These are phyloP conservation scores for Phytophthora nicotianae DNA, from an alignment of 352 stramenopile genomes.

Conservation along the genomic window DNA sequence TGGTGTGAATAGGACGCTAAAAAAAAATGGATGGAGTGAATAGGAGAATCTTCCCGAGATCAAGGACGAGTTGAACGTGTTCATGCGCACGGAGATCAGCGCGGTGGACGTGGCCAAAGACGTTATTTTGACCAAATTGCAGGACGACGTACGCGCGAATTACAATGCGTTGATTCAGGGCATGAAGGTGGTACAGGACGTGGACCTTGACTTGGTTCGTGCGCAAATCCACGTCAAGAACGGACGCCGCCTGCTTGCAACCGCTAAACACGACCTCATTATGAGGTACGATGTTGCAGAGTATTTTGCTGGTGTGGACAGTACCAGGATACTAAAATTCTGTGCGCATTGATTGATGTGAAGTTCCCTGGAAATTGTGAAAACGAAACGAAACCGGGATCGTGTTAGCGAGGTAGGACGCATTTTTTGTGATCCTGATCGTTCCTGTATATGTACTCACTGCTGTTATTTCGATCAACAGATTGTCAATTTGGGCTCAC, in stretches of 20 bases:
- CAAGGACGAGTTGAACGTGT: conserved; percentile 57
- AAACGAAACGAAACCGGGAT: conserved; percentile 83
- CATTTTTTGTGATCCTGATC: not conserved
- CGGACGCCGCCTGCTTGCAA: conserved; percentile 68
- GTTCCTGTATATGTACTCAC: conserved; percentile 2
- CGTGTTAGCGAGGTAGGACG: conserved; percentile 61
- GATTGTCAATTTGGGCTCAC: conserved; percentile 31
- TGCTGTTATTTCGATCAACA: conserved; percentile 9
- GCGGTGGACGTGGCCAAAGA: conserved; percentile 84
- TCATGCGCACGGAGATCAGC: conserved; percentile 84
- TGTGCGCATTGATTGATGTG: not conserved
- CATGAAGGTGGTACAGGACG: conserved; percentile 89
- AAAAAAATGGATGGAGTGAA: not conserved
- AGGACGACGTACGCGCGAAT: conserved; percentile 84
- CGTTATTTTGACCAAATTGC: conserved; percentile 71
- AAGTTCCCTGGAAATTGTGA: conserved; percentile 84
- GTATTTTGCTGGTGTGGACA: not conserved
- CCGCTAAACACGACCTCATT: conserved; percentile 75
- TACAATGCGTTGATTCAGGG: conserved; percentile 82
- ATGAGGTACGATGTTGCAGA: conserved; percentile 47
- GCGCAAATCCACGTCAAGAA: conserved; percentile 91
- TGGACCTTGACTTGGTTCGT: conserved; percentile 83
- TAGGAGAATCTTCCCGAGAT: conserved; percentile 71
- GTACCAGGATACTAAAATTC: not conserved
- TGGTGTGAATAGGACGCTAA: not conserved